These are phyloP conservation scores for Ogataea siamensis DNA, from an alignment of 805 yeast genomes.

Conservation along the genomic window DNA sequence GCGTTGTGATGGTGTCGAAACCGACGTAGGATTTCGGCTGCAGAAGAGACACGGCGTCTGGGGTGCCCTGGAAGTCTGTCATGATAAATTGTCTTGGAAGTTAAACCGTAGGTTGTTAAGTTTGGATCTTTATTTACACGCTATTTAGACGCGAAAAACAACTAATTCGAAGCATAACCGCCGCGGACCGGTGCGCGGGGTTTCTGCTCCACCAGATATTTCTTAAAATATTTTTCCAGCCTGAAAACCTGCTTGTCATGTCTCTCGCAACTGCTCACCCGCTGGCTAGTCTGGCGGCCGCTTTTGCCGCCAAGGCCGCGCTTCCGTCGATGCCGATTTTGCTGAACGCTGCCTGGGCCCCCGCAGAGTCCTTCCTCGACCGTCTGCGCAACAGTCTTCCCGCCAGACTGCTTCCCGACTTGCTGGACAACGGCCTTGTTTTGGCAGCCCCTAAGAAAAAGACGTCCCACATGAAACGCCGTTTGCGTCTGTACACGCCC, in stretches of 20 bases:
- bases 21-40: constrained; percentile 87
- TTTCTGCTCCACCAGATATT: neutral
- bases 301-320: constrained; percentile 2
- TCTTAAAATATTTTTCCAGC: constrained; percentile 1
- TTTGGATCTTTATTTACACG: constrained; percentile 11
- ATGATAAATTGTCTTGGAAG: neutral
- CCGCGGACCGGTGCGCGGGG: constrained; percentile 2
- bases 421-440: constrained; percentile 67
- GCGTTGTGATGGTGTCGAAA: constrained; percentile 92
- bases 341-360: constrained; percentile 1
- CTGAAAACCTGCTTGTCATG: constrained; percentile 5
- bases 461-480: constrained; percentile 79
- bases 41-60: constrained; percentile 15
- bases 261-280: constrained; percentile 11
- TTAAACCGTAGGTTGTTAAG: constrained; percentile 1
- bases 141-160: constrained; percentile 12
- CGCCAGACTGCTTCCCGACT: constrained; percentile 33
- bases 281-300: constrained; percentile 6
- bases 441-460: constrained; percentile 95
- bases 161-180: neutral
- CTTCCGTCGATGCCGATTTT: constrained; percentile 9
- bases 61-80: constrained; percentile 15
- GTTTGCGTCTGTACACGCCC: constrained; percentile 79
- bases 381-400: constrained; percentile 6
- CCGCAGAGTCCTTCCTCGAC: constrained; percentile 5